Base-by-base conservation (phyloP, 2,329 filamentous ascomycete genomes). In the Fusarium avenaceum region DNA sequence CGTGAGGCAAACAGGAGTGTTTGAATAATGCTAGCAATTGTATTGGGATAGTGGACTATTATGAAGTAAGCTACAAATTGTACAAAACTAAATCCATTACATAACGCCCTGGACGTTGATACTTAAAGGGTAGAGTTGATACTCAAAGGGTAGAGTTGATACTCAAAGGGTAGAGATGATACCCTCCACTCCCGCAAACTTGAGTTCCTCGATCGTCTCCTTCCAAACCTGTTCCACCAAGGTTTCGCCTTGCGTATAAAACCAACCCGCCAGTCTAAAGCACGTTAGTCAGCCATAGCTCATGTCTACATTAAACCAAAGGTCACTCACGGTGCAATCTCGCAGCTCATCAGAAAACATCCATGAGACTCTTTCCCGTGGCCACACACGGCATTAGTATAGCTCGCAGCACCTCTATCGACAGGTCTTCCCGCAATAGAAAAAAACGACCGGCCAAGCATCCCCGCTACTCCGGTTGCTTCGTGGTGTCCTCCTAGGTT, bases 291-390 rank as follows among this genome's bases (percentile, higher is more conserved):
- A 55, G 38, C 38, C 39, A 58, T 7, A 38, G 7, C 3, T 13
- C 3, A 7, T 5, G 9, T 0, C 6, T 3, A 11, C 17, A 2
- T 10, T 6, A 13, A 30, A 30, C 11, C 9, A 30, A 30, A 30
- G 28, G 10, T n/a, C 9, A 7, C 70, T 58, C 42, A 72, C 70
- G 70, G 70, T 1, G 70, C 58, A 50, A 72, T 56, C 1, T 81
- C 73, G 78, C 82, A 85, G 47, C 81, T 80, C 78, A 82, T 83
- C 1, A 86, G 40, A 60, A 83, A 86, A 44, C 80, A 83, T 0
- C 84, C 84, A 68, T 87, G 85, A 0, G 82, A 82, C 69, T 86
- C 83, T 43, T 77, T 78, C 0, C 84, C 85, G 53, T 86, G 80
- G 0, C 77, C 75, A 1, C 82, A 75, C 0, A 74, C 75, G 1